A percentile compares a stretch with the other conserved stretches of the same genome.
These are phyloP conservation scores for Metarhizium album DNA, from an alignment of 2,329 filamentous ascomycete species.

Conservation along the genomic window DNA sequence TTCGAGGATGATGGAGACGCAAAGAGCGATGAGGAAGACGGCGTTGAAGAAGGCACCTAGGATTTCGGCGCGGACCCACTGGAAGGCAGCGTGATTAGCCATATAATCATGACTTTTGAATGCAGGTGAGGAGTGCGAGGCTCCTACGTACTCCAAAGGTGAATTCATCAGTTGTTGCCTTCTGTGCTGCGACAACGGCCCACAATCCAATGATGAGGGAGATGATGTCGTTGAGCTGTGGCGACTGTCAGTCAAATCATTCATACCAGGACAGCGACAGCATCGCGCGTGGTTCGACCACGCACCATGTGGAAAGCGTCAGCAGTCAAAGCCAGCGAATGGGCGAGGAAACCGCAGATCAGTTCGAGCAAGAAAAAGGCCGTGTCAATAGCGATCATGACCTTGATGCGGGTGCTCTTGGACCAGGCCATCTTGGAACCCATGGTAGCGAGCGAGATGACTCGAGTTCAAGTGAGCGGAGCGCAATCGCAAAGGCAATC, in stretches of 20 bases:
- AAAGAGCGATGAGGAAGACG: slow-evolving; percentile 92
- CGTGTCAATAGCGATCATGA: slow-evolving; percentile 84
- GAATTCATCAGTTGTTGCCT: slow-evolving; percentile 79
- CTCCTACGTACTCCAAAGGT: slow-evolving; percentile 70
- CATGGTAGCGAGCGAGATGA: background rate
- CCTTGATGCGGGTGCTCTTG: slow-evolving; percentile 83
- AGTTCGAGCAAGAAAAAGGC: slow-evolving; percentile 87
- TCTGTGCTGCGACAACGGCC: slow-evolving; percentile 84
- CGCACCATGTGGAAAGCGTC: slow-evolving; percentile 95
- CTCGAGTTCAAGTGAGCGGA: background rate
- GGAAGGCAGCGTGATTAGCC: slow-evolving; percentile 13
- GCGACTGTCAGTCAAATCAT: slow-evolving; percentile 3
- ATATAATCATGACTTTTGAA: background rate
- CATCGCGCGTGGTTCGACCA: background rate
- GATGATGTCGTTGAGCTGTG: slow-evolving; percentile 88
- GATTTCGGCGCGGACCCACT: slow-evolving; percentile 97
- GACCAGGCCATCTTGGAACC: slow-evolving; percentile 64
- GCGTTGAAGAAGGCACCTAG: slow-evolving; percentile 94
- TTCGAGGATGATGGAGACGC: slow-evolving; percentile 92
- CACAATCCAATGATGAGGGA: slow-evolving; percentile 86
- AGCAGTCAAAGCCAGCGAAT: slow-evolving; percentile 86
- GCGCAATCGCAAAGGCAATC: too few relatives aligned
- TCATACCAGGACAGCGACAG: background rate
- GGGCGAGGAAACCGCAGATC: slow-evolving; percentile 72
- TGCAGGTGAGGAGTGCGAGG: background rate